These are phyloP conservation scores for Cladophialophora carrionii DNA, from an alignment of 2,329 filamentous ascomycete genomes.

Conservation along the genomic window DNA sequence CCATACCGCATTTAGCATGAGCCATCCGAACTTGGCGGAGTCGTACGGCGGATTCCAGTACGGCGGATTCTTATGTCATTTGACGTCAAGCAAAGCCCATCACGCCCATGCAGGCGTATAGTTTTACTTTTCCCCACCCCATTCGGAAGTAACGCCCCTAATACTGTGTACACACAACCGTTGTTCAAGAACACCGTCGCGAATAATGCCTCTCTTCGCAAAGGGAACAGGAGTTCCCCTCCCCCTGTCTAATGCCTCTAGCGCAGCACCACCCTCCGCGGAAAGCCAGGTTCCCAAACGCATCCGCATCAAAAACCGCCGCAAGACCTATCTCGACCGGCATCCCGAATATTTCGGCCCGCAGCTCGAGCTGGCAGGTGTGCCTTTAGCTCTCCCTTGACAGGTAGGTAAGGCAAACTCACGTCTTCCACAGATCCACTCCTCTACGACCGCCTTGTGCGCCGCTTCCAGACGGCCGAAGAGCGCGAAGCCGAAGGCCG, in stretches of 20 bases:
- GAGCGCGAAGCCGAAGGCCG: constrained; percentile 60
- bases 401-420: constrained; percentile 12
- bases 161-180: background rate
- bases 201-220: constrained; percentile 27
- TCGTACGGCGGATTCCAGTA: no score
- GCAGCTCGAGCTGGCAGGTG: constrained; percentile 65
- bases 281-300: constrained; percentile 32
- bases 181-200: background rate
- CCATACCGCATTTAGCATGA: no score
- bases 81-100: background rate
- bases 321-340: constrained; percentile 73
- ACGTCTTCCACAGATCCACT: constrained; percentile 63
- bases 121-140: background rate
- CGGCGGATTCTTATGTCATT: no score
- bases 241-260: constrained; percentile 9
- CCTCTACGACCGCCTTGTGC: constrained; percentile 78
- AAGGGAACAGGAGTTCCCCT: constrained; percentile 29
- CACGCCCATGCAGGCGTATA: background rate
- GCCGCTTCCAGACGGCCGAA: constrained; percentile 51
- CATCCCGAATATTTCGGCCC: constrained; percentile 72
- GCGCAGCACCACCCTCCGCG: background rate
- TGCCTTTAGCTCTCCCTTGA: constrained; percentile 40
- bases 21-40: no score
- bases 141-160: background rate
- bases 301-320: constrained; percentile 71